Conservation (phyloP, 2,329 filamentous ascomycete species). For the Monilinia laxa region DNA sequence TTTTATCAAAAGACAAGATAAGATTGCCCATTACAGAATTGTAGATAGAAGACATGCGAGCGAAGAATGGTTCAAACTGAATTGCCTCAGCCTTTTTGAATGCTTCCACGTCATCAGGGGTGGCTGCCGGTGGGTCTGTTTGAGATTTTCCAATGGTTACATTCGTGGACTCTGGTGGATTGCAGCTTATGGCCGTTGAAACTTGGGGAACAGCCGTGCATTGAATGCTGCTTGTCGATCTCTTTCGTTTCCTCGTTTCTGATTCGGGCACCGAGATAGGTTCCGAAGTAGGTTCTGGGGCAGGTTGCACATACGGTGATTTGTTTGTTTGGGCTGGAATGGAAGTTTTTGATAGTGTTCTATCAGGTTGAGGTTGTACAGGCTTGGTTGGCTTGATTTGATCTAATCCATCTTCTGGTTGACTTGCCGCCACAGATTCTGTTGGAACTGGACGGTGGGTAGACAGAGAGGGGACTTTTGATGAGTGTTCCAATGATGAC, state of each 20-base stretch:
- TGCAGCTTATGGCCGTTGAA: neutral
- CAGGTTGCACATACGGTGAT: neutral
- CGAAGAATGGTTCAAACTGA: slow-evolving; percentile 24
- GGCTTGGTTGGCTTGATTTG: neutral
- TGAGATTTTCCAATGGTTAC: too few relatives aligned
- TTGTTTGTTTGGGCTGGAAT: neutral
- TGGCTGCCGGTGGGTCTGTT: neutral
- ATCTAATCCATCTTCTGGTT: neutral
- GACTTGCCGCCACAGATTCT: neutral
- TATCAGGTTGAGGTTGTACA: neutral
- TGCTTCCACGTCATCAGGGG: slow-evolving; percentile 5
- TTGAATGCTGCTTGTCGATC: neutral
- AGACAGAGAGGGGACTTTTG: neutral
- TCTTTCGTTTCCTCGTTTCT: neutral
- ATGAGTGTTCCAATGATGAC: neutral
- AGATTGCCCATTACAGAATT: slow-evolving; percentile 34
- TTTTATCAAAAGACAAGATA: slow-evolving; percentile 33
- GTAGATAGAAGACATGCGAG: slow-evolving; percentile 32
- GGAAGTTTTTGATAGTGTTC: neutral
- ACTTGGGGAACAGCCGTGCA: neutral
- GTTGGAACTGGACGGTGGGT: neutral
- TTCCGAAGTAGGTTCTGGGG: neutral
- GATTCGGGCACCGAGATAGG: neutral
- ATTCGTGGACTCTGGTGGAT: neutral
- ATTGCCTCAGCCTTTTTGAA: slow-evolving; percentile 26